Conservation (phyloP, 768 basidiomycete genomes). For the Boletus speciosus region DNA sequence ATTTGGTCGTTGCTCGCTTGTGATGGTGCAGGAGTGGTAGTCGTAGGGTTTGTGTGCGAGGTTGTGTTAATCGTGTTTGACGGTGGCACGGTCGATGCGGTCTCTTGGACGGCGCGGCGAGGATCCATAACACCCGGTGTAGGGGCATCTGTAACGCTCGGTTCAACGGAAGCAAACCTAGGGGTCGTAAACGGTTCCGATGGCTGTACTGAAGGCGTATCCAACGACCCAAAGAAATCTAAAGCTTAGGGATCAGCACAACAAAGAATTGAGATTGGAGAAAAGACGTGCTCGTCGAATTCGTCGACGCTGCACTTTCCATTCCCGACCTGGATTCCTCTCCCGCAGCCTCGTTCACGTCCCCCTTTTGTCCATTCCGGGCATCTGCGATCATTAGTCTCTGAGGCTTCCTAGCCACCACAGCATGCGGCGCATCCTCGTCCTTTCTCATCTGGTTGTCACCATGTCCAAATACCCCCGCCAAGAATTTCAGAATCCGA, state of each 20-base stretch:
- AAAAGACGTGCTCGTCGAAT: slow-evolving; percentile 9
- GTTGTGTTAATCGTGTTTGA: slow-evolving; percentile 9
- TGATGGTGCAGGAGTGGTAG: slow-evolving; percentile 5
- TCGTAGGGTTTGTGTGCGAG: slow-evolving; percentile 3
- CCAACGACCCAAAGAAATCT: slow-evolving; percentile 44
- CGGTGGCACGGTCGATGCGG: slow-evolving; percentile 10
- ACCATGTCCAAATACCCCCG: slow-evolving; percentile 77
- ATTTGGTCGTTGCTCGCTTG: slow-evolving; percentile 40
- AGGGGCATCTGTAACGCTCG: slow-evolving; percentile 16
- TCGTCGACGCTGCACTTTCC: slow-evolving; percentile 24
- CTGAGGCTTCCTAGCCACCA: slow-evolving; percentile 48
- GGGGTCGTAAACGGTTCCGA: slow-evolving; percentile 31
- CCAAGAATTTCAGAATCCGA: slow-evolving; percentile 90
- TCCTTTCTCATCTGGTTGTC: slow-evolving; percentile 38
- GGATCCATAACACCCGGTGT: slow-evolving; percentile 14
- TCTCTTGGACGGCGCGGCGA: slow-evolving; percentile 11
- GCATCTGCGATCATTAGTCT: slow-evolving; percentile 69
- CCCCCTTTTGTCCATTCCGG: slow-evolving; percentile 34
- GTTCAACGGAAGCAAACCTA: slow-evolving; percentile 28
- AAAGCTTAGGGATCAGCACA: not conserved
- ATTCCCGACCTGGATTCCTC: slow-evolving; percentile 35
- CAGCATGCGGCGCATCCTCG: slow-evolving; percentile 37
- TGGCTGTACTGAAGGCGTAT: slow-evolving; percentile 42
- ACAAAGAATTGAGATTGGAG: not conserved
- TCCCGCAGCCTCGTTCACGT: slow-evolving; percentile 38